phyloP scores from a whole-genome alignment of 1,284 basidiomycete species.

The Ustilago sp. region DNA sequence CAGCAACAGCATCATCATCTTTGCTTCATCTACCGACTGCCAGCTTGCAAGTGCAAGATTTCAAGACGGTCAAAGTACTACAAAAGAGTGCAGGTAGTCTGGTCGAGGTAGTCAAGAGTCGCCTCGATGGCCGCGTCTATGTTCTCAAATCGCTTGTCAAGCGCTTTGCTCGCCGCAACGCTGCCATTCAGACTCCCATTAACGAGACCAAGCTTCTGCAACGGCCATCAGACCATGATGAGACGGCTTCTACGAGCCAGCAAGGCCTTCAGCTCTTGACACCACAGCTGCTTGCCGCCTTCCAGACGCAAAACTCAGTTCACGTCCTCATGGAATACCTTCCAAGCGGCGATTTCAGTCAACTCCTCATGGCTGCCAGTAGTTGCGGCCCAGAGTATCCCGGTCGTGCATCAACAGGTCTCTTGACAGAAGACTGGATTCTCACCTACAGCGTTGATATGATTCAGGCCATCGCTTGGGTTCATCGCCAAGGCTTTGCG shows the following conservation, averaged over 20 bases:
- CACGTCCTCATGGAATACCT: constrained; percentile 68
- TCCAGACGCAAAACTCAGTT: constrained; percentile 62
- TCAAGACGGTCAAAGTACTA: constrained; percentile 57
- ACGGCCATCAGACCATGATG: constrained; percentile 8
- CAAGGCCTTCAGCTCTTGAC: constrained; percentile 30
- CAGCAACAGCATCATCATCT: constrained; percentile 17
- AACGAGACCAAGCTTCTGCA: constrained; percentile 60
- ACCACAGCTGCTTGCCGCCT: constrained; percentile 62
- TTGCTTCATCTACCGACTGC: constrained; percentile 32
- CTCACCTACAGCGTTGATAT: constrained; percentile 64
- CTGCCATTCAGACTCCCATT: constrained; percentile 59
- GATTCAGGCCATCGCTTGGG: constrained; percentile 65
- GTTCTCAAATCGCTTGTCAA: constrained; percentile 67
- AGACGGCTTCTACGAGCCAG: background rate
- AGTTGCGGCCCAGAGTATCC: constrained; percentile 51
- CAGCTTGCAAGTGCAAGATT: constrained; percentile 53
- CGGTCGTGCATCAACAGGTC: constrained; percentile 54
- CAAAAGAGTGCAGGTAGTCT: constrained; percentile 61
- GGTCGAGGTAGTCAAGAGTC: constrained; percentile 65
- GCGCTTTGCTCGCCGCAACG: constrained; percentile 60
- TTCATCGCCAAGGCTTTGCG: constrained; percentile 61
- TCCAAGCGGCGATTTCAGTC: constrained; percentile 66
- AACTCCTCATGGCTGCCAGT: constrained; percentile 61
- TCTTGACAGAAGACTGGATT: constrained; percentile 61
- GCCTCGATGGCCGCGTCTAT: constrained; percentile 63